Base-by-base conservation (phyloP, 2,329 filamentous ascomycete species). In the Aspergillus ochraceus region DNA sequence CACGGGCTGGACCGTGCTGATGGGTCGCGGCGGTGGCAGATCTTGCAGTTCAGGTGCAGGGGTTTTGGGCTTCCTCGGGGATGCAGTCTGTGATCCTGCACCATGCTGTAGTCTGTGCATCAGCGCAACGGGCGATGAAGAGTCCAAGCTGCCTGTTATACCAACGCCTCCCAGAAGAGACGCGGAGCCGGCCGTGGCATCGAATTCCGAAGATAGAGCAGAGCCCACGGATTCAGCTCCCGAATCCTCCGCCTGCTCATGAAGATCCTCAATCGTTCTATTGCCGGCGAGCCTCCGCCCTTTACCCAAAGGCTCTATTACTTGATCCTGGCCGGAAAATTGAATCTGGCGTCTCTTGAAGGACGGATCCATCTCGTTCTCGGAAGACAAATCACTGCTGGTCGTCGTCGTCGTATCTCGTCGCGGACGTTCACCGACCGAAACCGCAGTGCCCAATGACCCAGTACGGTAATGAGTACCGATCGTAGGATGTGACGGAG, bases 331-430 rank as follows among this genome's bases (percentile, higher is more conserved):
- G 3, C 62, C 65, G n/a, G 77, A 74, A 59, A 78, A 79, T 49
- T 82, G 80, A 46, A 85, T 78, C 55, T 84, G 79, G 54, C 83
- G 81, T 61, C 81, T 80, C 66, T 80, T 82, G 71, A 84, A 85
- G 0, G 80, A 77, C 0, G 81, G 76, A 54, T 86, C 84, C 30
- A 83, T 71, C 62, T 89, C 86, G 64, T 87, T 88, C 61, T 88
- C 86, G 0, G 86, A 87, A 0, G 86, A 88, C 76, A 88, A 79
- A 49, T 89, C 86, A 65, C 86, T 88, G 69, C 86, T 88, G 4
- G 86, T 88, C 10, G 85, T 83, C 0, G 86, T 88, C 17, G 85
- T 83, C 0, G 86, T 88, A 70, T 88, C 86, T 69, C 85, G 77
- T 47, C 86, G 78, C 0, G 84, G 79, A 11, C 85, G 78, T 65